Evolutionary conservation across 768 basidiomycete genomes (phyloP), one percentile per base, ranked within the genome.

Genomic region (Lenzites betulinus): DNA sequence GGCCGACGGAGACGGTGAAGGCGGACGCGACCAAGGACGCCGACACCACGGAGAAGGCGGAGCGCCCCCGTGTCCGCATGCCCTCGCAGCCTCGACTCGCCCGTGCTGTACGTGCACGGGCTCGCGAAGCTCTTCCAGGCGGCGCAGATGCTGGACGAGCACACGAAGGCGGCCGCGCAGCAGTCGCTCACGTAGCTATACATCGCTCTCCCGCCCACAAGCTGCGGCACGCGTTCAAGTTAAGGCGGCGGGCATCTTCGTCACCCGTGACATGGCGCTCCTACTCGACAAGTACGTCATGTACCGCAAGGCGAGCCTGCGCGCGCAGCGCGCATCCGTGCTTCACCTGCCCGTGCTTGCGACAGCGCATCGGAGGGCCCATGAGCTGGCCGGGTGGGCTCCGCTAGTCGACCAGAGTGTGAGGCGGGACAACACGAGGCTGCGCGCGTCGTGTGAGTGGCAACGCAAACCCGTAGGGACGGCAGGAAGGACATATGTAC

Each of bases 211-310:
- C 83, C 58, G 92, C 95, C 70, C 77, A 81, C 67, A 88, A 86
- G 72, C 82, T 96, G 58, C 87, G 84, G 70, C 88, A 89, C 63
- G 82, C 86, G 35, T 93, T 92, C n/a, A 91, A 95, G 69, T 96
- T 96, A 90, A 82, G 54, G 92, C 95, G 61, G 85, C 96, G 55
- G 79, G 94, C 62, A 90, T 90, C 18, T 95, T 96, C 71, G 92
- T 96, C 68, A 86, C 96, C 67, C 86, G 87, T 53, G 93, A 95
- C 72, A 80, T 94, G 64, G 90, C 91, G 42, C 86, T 89, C 68
- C 76, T 95, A 51, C 79, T 95, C 62, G 94, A 95, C 79, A 95
- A 95, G 76, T 95, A 94, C 73, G 90, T 88, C 64, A 94, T 94
- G 81, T 90, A 92, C 72, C 92, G 91, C 75, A 93, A 93, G 76